Base-by-base conservation (phyloP, 73 alveolate species). In the Tetrahymena elliotti region DNA sequence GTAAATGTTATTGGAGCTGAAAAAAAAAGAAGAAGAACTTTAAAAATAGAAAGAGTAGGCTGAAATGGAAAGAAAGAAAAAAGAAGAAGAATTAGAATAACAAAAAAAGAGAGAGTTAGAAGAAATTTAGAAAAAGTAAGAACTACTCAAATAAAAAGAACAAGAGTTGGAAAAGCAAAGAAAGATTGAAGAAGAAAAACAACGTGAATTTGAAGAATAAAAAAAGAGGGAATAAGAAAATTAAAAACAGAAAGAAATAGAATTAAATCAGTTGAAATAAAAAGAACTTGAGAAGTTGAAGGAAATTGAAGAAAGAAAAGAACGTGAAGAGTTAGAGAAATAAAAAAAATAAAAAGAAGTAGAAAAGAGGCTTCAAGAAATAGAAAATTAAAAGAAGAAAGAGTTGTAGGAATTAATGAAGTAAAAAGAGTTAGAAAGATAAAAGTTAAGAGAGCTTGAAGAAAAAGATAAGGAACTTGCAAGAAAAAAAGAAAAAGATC, bases 21-120 rank as follows among this genome's bases (percentile, higher is more conserved):
- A 88, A 84, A 38, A 31, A 34, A 94, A 84, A 88, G 96, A 94
- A 84, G 96, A 94, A 16, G 94, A 94, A 24, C 93, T 34, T 38
- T 12, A 84, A 92, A 94, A 41, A 38, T 20, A 94, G 39, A 35
- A 53, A 15, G 96, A 94, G 40, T 94, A 94, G 27, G 96, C 93
- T 94, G 37, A 88, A 68, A 16, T 83, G 39, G 93, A 94, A 10
- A 94, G 93, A 94, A 34, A 94, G 83, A 94, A 94, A 38, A 38
- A 47, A 33, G 93, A 94, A 88, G 37, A 82, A 18, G 52, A 68
- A 84, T 35, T 84, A 52, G 94, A 94, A 41, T 52, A 35, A 33
- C 84, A 52, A 15, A 54, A 35, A 18, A 27, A 38, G 24, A 83
- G 92, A 36, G 96, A 94, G 24, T 94, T 47, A 33, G 93, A 94